Base-by-base conservation (phyloP, 1,139 yeast species). In the Taphrina pruni region DNA sequence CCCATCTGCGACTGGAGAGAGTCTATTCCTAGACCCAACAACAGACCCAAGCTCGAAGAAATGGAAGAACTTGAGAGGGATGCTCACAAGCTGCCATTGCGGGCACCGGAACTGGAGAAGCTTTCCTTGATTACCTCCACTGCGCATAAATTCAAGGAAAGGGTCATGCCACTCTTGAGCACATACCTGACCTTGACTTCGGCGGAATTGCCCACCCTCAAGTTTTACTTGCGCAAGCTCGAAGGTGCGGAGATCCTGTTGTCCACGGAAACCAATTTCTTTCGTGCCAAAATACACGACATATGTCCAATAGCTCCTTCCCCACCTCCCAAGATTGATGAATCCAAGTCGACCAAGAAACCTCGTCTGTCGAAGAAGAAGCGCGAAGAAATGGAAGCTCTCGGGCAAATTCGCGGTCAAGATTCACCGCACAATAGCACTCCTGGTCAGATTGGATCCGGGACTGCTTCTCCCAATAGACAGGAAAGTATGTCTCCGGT, bases 1-100 rank as follows among this genome's bases (percentile, higher is more conserved):
- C 90, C 94, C 0, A 77, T 88, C 9, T 91, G 97, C 79, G 85
- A 83, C 71, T 76, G 77, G 73, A 76, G 81, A 66, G 71, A 76
- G 74, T 74, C 70, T 9, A 75, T 78, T 21, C 79, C 78, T 1
- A 75, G 79, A 43, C 79, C 78, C 57, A 75, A 78, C 43, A 69
- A 73, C 61, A 73, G 80, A 11, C 81, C 84, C 0, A 75, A 72
- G 26, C 71, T 80, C 50, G 80, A 77, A 54, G 81, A 79, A n/a
- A 71, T 84, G 39, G 75, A 76, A 32, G 61, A 57, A 3, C 75
- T 77, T 75, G 71, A 73, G 12, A 65, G 72, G 1, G 73, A 71
- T 54, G 76, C 77, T 1, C 61, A 68, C 11, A 46, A 52, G 43
- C 72, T 78, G 9, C 77, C 78, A 1, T 66, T 77, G 39, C 72